These are phyloP conservation scores for Penicillium manginii DNA, from an alignment of 495 filamentous ascomycete genomes.

Conservation along the genomic window DNA sequence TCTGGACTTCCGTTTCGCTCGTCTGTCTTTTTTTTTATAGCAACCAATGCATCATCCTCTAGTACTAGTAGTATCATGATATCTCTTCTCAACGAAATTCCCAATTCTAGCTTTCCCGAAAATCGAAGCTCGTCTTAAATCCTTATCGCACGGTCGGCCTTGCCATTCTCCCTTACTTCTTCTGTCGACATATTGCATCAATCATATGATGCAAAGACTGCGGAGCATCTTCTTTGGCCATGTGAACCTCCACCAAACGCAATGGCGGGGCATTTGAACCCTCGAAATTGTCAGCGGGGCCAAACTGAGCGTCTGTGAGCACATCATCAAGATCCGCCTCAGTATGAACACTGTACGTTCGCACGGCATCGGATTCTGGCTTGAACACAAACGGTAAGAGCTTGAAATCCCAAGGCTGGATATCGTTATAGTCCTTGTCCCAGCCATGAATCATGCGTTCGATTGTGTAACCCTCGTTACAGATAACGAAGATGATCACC, in stretches of 20 bases:
- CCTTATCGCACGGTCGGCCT: not conserved
- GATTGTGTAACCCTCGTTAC: slow-evolving; percentile 74
- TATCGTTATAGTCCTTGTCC: slow-evolving; percentile 71
- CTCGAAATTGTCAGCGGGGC: slow-evolving; percentile 9
- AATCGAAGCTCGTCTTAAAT: not conserved
- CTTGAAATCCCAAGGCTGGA: slow-evolving; percentile 50
- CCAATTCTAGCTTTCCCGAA: not conserved
- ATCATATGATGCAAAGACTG: slow-evolving; percentile 1
- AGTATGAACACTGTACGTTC: slow-evolving; percentile 12
- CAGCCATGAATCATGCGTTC: slow-evolving; percentile 73
- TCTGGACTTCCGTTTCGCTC: too few relatives aligned
- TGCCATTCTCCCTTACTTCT: not conserved
- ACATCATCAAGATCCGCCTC: slow-evolving; percentile 11
- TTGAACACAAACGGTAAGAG: slow-evolving; percentile 11
- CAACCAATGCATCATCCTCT: not conserved
- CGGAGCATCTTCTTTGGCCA: slow-evolving; percentile 15
- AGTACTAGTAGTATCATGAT: too few relatives aligned
- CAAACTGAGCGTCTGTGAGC: slow-evolving; percentile 13
- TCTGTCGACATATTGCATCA: not conserved
- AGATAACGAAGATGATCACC: slow-evolving; percentile 74
- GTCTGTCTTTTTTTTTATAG: too few relatives aligned
- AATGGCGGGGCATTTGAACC: slow-evolving; percentile 4
- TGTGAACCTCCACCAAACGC: slow-evolving; percentile 21
- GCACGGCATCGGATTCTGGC: slow-evolving; percentile 5
- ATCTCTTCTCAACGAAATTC: not conserved